A percentile compares a stretch with the other conserved stretches of the same genome.
phyloP scores from a whole-genome alignment of 106 monocot genomes.

The Amphibolis antarctica region DNA sequence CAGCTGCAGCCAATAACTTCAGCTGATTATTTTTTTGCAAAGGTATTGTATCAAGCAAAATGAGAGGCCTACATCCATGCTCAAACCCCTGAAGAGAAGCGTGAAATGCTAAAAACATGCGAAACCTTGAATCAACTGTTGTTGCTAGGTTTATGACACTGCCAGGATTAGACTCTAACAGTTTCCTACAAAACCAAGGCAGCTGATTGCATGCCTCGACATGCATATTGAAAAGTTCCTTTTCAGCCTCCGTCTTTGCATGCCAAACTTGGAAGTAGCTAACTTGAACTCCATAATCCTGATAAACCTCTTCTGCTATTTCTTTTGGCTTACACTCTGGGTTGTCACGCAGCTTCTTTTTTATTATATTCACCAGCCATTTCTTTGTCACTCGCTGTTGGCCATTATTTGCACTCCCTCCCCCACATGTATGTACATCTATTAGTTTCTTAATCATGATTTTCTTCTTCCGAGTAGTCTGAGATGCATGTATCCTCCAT shows the following conservation, averaged over 20 bases:
- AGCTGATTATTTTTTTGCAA: slow-evolving; percentile 59
- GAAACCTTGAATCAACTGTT: slow-evolving; percentile 46
- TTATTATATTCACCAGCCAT: slow-evolving; percentile 77
- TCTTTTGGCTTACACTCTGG: slow-evolving; percentile 70
- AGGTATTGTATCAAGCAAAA: slow-evolving; percentile 76
- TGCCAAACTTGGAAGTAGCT: slow-evolving; percentile 88
- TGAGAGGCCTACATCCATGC: slow-evolving; percentile 69
- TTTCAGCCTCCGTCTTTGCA: slow-evolving; percentile 68
- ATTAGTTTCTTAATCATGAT: slow-evolving; percentile 77
- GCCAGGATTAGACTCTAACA: slow-evolving; percentile 76
- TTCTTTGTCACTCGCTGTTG: slow-evolving; percentile 61
- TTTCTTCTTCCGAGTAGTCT: slow-evolving; percentile 63
- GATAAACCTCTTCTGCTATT: slow-evolving; percentile 59
- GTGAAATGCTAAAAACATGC: slow-evolving; percentile 70
- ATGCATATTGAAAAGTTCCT: slow-evolving; percentile 56
- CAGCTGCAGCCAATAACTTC: slow-evolving; percentile 58
- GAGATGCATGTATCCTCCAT: slow-evolving; percentile 85
- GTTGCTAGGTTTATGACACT: slow-evolving; percentile 55
- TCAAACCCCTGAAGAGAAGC: slow-evolving; percentile 83
- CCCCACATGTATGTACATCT: slow-evolving; percentile 67
- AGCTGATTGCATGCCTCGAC: slow-evolving; percentile 68
- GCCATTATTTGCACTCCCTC: slow-evolving; percentile 45
- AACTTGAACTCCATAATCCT: slow-evolving; percentile 61
- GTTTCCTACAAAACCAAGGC: slow-evolving; percentile 69
- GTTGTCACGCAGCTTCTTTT: slow-evolving; percentile 56